A percentile compares a stretch with the other conserved stretches of the same genome.
Conservation (phyloP, 768 basidiomycete species). For the Flagelloscypha sp. region DNA sequence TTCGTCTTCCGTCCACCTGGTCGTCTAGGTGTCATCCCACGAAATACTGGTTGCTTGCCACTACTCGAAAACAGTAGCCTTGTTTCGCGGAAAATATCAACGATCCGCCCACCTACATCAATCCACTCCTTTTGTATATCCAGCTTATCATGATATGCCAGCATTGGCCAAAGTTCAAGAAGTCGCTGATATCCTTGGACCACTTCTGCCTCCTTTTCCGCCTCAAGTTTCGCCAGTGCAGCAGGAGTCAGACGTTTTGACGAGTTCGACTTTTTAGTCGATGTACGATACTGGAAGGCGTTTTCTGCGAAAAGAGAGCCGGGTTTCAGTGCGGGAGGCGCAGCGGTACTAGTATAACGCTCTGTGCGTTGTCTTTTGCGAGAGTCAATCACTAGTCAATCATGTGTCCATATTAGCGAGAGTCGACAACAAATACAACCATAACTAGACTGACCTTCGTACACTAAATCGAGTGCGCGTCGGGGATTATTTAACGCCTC, state of each 20-base stretch:
- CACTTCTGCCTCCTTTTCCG: constrained; percentile 58
- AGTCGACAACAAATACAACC: background rate
- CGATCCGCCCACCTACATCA: constrained; percentile 72
- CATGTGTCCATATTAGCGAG: background rate
- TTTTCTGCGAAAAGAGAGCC: constrained; percentile 64
- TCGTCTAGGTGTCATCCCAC: constrained; percentile 58
- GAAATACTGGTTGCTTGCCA: constrained; percentile 46
- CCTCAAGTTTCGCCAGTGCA: constrained; percentile 56
- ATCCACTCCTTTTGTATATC: constrained; percentile 69
- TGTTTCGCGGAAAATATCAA: constrained; percentile 87
- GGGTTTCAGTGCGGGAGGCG: constrained; percentile 14
- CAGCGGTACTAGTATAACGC: background rate
- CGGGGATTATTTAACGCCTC: constrained; percentile 75
- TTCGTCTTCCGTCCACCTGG: constrained; percentile 29
- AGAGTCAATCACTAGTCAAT: constrained; percentile 46
- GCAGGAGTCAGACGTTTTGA: constrained; percentile 43
- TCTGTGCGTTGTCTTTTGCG: constrained; percentile 37
- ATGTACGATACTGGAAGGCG: constrained; percentile 20
- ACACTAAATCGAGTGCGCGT: constrained; percentile 77
- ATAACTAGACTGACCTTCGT: constrained; percentile 50
- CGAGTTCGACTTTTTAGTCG: constrained; percentile 26
- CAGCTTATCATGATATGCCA: constrained; percentile 25
- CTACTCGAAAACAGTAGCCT: constrained; percentile 74
- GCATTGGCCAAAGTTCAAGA: constrained; percentile 56
- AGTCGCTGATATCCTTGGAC: constrained; percentile 49